These are phyloP conservation scores for Fusarium marasasianum DNA, from an alignment of 2,329 filamentous ascomycete genomes.

Conservation along the genomic window DNA sequence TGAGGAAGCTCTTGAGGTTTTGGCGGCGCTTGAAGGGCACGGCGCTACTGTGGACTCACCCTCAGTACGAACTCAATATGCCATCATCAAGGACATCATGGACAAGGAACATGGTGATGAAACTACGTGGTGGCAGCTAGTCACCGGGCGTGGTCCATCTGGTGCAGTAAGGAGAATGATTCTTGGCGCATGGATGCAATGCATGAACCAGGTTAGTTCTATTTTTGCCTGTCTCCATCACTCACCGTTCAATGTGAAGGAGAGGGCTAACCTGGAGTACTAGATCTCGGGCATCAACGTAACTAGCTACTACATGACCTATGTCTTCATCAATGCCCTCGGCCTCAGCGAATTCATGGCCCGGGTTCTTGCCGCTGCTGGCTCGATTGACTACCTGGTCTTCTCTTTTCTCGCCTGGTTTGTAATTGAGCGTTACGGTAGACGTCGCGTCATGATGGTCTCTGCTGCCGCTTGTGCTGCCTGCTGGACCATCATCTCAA, in stretches of 20 bases:
- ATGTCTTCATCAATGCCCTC: not conserved
- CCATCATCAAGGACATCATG: not conserved
- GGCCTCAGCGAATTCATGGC: not conserved
- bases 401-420: not conserved
- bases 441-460: not conserved
- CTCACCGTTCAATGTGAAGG: not conserved
- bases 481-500: not conserved
- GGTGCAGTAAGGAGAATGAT: not conserved
- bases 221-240: not conserved
- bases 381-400: not conserved
- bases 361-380: not conserved
- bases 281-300: not conserved
- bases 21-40: not conserved
- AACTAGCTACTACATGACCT: not conserved
- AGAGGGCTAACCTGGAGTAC: not conserved
- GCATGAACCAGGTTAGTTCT: not conserved
- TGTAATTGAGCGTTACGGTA: not conserved
- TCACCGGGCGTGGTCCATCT: not conserved
- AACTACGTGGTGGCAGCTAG: not conserved
- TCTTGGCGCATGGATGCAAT: not conserved
- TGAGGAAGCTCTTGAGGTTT: not conserved
- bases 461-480: not conserved
- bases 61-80: not conserved
- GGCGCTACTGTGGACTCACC: not conserved
- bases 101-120: not conserved